phyloP scores from a whole-genome alignment of 306 rosid genomes.

The Prunus kanzakura region DNA sequence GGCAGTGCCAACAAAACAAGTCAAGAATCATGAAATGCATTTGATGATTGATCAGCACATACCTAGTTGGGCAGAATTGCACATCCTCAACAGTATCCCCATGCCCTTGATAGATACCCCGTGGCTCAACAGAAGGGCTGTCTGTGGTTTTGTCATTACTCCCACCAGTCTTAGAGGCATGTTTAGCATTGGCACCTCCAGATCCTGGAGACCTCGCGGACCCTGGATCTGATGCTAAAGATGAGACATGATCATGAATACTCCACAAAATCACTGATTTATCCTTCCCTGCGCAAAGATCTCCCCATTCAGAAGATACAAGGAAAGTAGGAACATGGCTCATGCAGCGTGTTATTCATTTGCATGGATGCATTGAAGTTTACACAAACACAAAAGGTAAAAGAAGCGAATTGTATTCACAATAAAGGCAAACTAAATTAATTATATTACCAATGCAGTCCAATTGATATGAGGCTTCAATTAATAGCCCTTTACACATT shows the following conservation, averaged over 20 bases:
- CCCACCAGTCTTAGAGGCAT: slow-evolving; percentile 53
- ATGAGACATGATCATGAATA: slow-evolving; percentile 85
- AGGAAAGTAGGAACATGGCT: neutral
- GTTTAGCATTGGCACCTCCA: slow-evolving; percentile 60
- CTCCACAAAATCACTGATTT: slow-evolving; percentile 95
- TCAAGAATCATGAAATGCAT: slow-evolving; percentile 1
- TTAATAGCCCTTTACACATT: neutral
- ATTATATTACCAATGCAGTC: neutral
- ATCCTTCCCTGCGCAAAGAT: slow-evolving; percentile 74
- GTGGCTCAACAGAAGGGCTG: slow-evolving; percentile 83
- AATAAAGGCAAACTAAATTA: neutral
- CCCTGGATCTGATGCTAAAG: slow-evolving; percentile 55
- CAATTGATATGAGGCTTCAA: neutral
- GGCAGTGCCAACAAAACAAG: slow-evolving; percentile 4
- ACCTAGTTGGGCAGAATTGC: slow-evolving; percentile 97
- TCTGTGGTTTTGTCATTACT: slow-evolving; percentile 61
- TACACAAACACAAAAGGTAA: neutral
- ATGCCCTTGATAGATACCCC: slow-evolving; percentile 85
- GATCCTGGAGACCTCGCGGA: slow-evolving; percentile 47
- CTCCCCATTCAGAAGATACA: slow-evolving; percentile 11
- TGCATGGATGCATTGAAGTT: neutral
- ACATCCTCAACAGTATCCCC: slow-evolving; percentile 98
- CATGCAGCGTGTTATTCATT: neutral
- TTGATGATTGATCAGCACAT: slow-evolving; percentile 5
- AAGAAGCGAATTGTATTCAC: neutral